Percentiles rank a stretch among this genome's conserved stretches.
These are phyloP conservation scores for Bromus sterilis DNA, from an alignment of 176 grass and related monocot genomes.

Conservation along the genomic window DNA sequence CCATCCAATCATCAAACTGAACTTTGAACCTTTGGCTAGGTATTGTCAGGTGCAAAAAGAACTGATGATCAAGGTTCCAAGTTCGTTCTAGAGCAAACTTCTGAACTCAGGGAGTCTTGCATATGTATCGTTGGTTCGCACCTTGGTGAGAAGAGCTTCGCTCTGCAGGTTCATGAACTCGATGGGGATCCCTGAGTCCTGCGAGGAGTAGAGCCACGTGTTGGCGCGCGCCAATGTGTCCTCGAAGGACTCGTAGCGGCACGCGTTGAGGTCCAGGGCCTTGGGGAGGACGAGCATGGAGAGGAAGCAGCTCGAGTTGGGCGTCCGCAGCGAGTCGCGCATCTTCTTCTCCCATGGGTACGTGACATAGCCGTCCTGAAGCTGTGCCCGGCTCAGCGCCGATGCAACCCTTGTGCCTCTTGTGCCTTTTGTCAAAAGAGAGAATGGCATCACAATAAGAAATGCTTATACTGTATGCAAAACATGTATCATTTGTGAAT, in stretches of 20 bases:
- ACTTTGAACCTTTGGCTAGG: not conserved
- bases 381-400: slow-evolving; percentile 56
- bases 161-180: slow-evolving; percentile 58
- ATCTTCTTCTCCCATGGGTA: slow-evolving; percentile 81
- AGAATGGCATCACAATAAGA: not conserved
- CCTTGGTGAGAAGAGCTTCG: slow-evolving; percentile 81
- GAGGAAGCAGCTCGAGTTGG: slow-evolving; percentile 45
- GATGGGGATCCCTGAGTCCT: slow-evolving; percentile 49
- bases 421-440: slow-evolving; percentile 27
- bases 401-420: slow-evolving; percentile 59
- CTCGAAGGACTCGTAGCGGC: slow-evolving; percentile 53
- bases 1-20: not conserved
- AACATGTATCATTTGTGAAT: not conserved
- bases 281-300: slow-evolving; percentile 66
- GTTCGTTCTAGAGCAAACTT: not conserved
- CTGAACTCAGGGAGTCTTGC: not conserved
- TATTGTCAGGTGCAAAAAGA: not conserved
- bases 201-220: slow-evolving; percentile 58
- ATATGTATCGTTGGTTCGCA: too few species aligned
- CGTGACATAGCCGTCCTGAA: slow-evolving; percentile 64
- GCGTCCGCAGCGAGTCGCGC: slow-evolving; percentile 14
- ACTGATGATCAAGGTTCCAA: not conserved
- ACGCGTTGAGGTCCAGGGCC: slow-evolving; percentile 40
- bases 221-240: slow-evolving; percentile 53
- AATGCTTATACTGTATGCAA: not conserved